Evolutionary conservation across 768 basidiomycete species (phyloP).

Genomic region (Favolaschia claudopus): DNA sequence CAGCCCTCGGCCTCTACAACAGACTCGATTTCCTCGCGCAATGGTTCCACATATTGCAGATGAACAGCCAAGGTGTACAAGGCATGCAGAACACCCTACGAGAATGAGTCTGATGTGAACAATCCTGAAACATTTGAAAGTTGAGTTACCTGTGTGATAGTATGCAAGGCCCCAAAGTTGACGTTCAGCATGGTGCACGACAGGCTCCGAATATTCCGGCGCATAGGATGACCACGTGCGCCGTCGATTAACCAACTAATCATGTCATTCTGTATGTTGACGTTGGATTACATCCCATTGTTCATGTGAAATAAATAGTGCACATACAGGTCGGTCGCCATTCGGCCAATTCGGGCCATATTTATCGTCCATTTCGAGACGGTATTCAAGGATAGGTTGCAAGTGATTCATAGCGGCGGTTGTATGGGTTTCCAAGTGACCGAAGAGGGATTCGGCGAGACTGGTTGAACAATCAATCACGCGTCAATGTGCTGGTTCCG

Average conservation of each 20-base stretch:
- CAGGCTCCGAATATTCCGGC: constrained; percentile 10
- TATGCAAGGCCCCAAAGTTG: constrained; percentile 34
- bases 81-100: constrained; percentile 20
- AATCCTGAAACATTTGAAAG: no score
- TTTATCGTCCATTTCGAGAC: constrained; percentile 23
- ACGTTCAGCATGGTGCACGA: constrained; percentile 25
- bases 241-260: constrained; percentile 43
- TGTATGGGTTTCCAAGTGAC: background rate
- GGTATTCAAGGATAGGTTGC: constrained; percentile 12
- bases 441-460: constrained; percentile 6
- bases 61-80: constrained; percentile 37
- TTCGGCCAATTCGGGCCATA: constrained; percentile 19
- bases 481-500: background rate
- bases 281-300: no score
- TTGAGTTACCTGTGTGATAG: constrained; percentile 14
- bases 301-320: background rate
- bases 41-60: constrained; percentile 32
- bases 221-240: constrained; percentile 4
- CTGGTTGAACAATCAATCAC: no score
- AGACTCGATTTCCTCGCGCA: constrained; percentile 41
- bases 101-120: background rate
- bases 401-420: constrained; percentile 1
- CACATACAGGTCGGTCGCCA: constrained; percentile 11
- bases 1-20: constrained; percentile 37
- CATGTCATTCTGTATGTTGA: constrained; percentile 41